A percentile compares a stretch with the other conserved stretches of the same genome.
These are phyloP conservation scores for Blumeria hordei DNA, from an alignment of 2,329 filamentous ascomycete species.

Conservation along the genomic window DNA sequence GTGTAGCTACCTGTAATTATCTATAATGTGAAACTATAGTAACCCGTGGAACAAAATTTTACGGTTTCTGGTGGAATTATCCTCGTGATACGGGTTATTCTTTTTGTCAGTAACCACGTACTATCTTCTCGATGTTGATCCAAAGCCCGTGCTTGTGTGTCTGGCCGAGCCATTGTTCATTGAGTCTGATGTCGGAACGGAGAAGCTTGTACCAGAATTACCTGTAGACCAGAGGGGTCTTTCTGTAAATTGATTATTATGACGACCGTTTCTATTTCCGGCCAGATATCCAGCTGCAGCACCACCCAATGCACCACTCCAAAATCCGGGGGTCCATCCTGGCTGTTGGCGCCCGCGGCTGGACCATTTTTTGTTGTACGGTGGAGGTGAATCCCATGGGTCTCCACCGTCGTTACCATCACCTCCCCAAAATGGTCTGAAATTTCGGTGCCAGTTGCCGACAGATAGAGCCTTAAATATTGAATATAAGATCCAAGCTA, in stretches of 20 bases:
- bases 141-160: slow-evolving; percentile 49
- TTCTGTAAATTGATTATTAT: slow-evolving; percentile 7
- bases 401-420: slow-evolving; percentile 16
- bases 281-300: slow-evolving; percentile 45
- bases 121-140: slow-evolving; percentile 37
- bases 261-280: slow-evolving; percentile 23
- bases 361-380: slow-evolving; percentile 13
- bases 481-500: slow-evolving; percentile 36
- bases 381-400: slow-evolving; percentile 13
- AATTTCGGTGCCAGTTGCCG: slow-evolving; percentile 13
- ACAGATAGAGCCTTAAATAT: slow-evolving; percentile 17
- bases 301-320: slow-evolving; percentile 36
- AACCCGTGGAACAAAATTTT: too few species aligned
- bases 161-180: slow-evolving; percentile 20
- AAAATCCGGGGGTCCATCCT: slow-evolving; percentile 51
- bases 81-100: too few species aligned
- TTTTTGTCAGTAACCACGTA: not conserved
- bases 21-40: too few species aligned
- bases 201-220: slow-evolving; percentile 5
- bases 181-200: slow-evolving; percentile 6
- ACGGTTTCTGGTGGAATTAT: too few species aligned
- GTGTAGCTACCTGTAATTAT: too few species aligned
- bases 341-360: slow-evolving; percentile 14
- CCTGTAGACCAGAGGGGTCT: slow-evolving; percentile 8
- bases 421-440: slow-evolving; percentile 13